Evolutionary conservation across 495 filamentous ascomycete species (phyloP).

Genomic region (Halenospora varia): DNA sequence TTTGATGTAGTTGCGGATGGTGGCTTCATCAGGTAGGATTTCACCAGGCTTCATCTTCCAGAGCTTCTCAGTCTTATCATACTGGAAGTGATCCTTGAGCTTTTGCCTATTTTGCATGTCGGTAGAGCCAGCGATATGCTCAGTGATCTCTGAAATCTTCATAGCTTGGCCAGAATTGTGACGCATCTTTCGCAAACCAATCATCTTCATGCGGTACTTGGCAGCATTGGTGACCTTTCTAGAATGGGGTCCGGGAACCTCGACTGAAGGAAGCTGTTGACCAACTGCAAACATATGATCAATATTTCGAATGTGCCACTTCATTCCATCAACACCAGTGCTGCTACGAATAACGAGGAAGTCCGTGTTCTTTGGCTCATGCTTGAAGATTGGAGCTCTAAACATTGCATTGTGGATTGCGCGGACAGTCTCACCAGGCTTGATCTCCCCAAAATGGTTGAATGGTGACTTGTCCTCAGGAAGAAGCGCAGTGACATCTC

Average conservation of each 20-base stretch:
- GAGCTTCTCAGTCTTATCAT: constrained; percentile 75
- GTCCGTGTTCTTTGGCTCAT: constrained; percentile 71
- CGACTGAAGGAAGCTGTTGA: constrained; percentile 84
- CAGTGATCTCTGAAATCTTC: constrained; percentile 73
- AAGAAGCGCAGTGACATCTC: constrained; percentile 80
- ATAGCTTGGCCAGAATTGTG: constrained; percentile 66
- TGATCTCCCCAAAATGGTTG: constrained; percentile 87
- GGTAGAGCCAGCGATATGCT: constrained; percentile 81
- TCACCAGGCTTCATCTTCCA: constrained; percentile 77
- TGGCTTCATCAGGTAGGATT: constrained; percentile 67
- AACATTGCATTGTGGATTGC: constrained; percentile 95
- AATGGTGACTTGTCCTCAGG: constrained; percentile 95
- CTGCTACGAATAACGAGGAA: constrained; percentile 81
- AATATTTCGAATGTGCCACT: constrained; percentile 79
- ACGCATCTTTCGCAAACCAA: constrained; percentile 79
- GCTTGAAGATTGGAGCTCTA: constrained; percentile 87
- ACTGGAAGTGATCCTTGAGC: constrained; percentile 91
- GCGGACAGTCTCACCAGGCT: constrained; percentile 82
- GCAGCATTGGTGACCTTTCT: constrained; percentile 90
- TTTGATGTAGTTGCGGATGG: constrained; percentile 79
- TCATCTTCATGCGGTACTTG: constrained; percentile 94
- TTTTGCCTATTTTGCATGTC: constrained; percentile 96
- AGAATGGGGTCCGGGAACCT: constrained; percentile 90
- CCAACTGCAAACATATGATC: constrained; percentile 87
- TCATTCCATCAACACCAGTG: constrained; percentile 66